Conservation (phyloP, 371 early-diverging fungal species). For the Saksenaea oblongispora region DNA sequence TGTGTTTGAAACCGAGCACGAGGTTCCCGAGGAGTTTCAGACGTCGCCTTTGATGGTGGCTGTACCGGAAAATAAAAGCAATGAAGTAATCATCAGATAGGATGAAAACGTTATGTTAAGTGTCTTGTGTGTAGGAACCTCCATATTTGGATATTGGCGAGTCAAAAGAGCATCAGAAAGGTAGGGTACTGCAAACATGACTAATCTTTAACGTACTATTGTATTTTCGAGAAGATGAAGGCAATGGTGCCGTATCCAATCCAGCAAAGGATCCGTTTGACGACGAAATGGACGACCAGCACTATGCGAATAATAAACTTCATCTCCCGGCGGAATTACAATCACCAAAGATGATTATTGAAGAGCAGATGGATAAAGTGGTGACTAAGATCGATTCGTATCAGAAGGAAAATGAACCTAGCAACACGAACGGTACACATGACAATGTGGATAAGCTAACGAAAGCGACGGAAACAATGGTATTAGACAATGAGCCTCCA, state of each 20-base stretch:
- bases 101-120: not conserved
- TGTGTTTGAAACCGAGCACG: constrained; percentile 87
- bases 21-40: constrained; percentile 88
- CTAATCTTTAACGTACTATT: not conserved
- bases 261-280: constrained; percentile 43
- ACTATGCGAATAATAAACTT: constrained; percentile 6
- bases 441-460: not conserved
- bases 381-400: constrained; percentile 49
- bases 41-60: constrained; percentile 89
- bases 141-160: constrained; percentile 52
- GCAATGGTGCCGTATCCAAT: not conserved
- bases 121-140: constrained; percentile 32
- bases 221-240: not conserved
- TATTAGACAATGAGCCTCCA: not conserved
- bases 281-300: constrained; percentile 36
- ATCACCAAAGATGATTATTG: constrained; percentile 57
- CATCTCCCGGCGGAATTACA: constrained; percentile 47
- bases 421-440: not conserved
- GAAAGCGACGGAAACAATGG: not conserved
- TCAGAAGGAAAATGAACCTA: not conserved
- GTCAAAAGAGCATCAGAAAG: constrained; percentile 25
- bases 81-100: constrained; percentile 32
- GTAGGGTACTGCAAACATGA: not conserved
- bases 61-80: constrained; percentile 31
- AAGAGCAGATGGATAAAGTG: constrained; percentile 54